phyloP scores from a whole-genome alignment of 495 filamentous ascomycete genomes.

The Penicillium roqueforti region DNA sequence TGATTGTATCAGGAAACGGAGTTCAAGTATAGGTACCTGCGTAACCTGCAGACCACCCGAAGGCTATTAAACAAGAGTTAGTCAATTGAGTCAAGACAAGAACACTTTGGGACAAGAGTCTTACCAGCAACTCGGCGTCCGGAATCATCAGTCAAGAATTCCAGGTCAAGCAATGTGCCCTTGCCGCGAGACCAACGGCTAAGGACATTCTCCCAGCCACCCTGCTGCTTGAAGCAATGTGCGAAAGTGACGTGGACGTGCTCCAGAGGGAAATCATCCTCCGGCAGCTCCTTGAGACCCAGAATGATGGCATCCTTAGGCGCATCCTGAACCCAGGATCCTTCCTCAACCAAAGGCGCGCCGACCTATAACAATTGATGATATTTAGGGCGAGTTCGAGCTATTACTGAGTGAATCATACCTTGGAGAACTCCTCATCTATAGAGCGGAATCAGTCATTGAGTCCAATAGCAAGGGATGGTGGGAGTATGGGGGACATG shows the following conservation, averaged over 20 bases:
- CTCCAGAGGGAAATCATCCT: conserved; percentile 81
- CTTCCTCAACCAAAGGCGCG: conserved; percentile 72
- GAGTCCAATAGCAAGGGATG: conserved; percentile 1
- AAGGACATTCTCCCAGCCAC: conserved; percentile 77
- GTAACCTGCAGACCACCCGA: conserved; percentile 78
- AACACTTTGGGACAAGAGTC: background rate
- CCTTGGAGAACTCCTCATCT: conserved; percentile 54
- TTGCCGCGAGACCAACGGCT: conserved; percentile 76
- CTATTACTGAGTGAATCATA: conserved; percentile 13
- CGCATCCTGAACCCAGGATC: conserved; percentile 69
- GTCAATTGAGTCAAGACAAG: conserved; percentile 30
- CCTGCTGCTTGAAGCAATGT: conserved; percentile 82
- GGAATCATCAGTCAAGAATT: conserved; percentile 77
- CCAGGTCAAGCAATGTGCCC: conserved; percentile 82
- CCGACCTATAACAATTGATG: conserved; percentile 45
- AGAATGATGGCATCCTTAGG: conserved; percentile 80
- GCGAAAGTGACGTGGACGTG: conserved; percentile 86
- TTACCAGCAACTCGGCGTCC: conserved; percentile 73
- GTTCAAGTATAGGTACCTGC: conserved; percentile 46
- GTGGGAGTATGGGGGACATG: background rate
- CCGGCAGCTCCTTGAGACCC: conserved; percentile 90
- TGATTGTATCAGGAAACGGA: background rate
- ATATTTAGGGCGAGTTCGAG: conserved; percentile 6
- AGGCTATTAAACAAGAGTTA: conserved; percentile 30
- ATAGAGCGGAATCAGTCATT: conserved; percentile 12